Base-by-base conservation (phyloP, 768 basidiomycete species). In the Serendipita vermifera region DNA sequence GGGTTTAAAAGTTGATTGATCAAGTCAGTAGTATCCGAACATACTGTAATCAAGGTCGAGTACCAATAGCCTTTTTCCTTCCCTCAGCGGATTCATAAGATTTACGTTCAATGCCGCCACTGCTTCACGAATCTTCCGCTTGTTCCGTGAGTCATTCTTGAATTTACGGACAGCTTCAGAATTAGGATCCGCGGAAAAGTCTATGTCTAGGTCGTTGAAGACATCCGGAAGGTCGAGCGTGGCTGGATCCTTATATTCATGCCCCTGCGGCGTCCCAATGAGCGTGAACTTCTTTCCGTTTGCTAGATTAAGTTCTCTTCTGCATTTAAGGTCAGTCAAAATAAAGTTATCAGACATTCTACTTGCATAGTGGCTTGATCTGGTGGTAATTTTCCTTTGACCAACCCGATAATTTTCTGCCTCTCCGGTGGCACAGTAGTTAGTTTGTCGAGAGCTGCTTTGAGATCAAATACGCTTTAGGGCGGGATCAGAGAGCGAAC, bases 11-110 rank as follows among this genome's bases (percentile, higher is more conserved):
- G 29, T 4, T 17, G 43, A 33, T 15, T 55, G 38, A 31, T 26
- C 48, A 31, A 65, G 48, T 43, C 27, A n/a, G 33, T 60, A 31
- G 31, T 32, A 56, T 40, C 27, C 26, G 22, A 22, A n/a, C 77
- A 63, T 56, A 87, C 89, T 91, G 62, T 91, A 90, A 67, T 92
- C 90, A 55, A 92, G 80, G 65, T 92, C 90, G 6, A 94, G 74
- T 0, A 94, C 89, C 20, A 92, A 75, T 1, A 94, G 70, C 57
- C 79, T 81, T 67, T 91, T 92, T 20, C 84, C 86, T 54, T 75
- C 72, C 29, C 89, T 75, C 20, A 89, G 73, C 3, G 83, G 83
- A 66, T 82, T 76, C 58, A 94, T 91, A 58, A 91, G 67, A 63
- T 87, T 78, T 57, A 83, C 66, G 36, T 80, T 69, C 3, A 87